A percentile compares a stretch with the other conserved stretches of the same genome.
phyloP scores from a whole-genome alignment of 2,329 filamentous ascomycete species.

The Cercospora nicotianae region DNA sequence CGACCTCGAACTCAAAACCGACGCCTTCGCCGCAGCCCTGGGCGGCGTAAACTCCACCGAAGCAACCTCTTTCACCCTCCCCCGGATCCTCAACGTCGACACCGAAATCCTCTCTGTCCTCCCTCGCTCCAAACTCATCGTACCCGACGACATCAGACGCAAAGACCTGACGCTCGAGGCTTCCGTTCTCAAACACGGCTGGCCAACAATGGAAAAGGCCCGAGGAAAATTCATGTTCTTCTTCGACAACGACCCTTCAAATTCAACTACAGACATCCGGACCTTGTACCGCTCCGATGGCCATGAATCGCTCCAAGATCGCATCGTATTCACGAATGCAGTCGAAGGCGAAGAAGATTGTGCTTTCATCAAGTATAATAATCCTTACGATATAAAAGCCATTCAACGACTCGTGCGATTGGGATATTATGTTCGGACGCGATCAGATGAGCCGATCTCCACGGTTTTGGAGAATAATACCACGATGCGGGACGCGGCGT shows the following conservation, averaged over 20 bases:
- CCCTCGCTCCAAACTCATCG: slow-evolving; percentile 44
- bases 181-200: slow-evolving; percentile 50
- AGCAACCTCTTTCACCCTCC: slow-evolving; percentile 48
- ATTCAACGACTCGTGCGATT: slow-evolving; percentile 50
- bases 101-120: slow-evolving; percentile 51
- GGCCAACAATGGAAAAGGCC: slow-evolving; percentile 49
- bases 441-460: slow-evolving; percentile 49
- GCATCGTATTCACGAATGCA: slow-evolving; percentile 53
- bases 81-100: slow-evolving; percentile 48
- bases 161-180: slow-evolving; percentile 48
- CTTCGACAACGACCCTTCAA: slow-evolving; percentile 52
- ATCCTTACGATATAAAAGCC: slow-evolving; percentile 42
- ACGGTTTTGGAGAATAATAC: slow-evolving; percentile 46
- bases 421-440: slow-evolving; percentile 53
- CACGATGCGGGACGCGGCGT: slow-evolving; percentile 47
- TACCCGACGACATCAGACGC: slow-evolving; percentile 50
- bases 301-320: slow-evolving; percentile 44
- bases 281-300: slow-evolving; percentile 42
- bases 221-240: slow-evolving; percentile 52
- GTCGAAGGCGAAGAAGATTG: slow-evolving; percentile 48
- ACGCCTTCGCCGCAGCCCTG: slow-evolving; percentile 37
- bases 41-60: slow-evolving; percentile 44
- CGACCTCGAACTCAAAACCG: slow-evolving; percentile 53
- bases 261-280: slow-evolving; percentile 37
- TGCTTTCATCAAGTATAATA: slow-evolving; percentile 54